Evolutionary conservation across 2,329 filamentous ascomycete species (phyloP), one percentile per base, ranked within the genome.

Genomic region (Teratosphaeriaceae sp.): DNA sequence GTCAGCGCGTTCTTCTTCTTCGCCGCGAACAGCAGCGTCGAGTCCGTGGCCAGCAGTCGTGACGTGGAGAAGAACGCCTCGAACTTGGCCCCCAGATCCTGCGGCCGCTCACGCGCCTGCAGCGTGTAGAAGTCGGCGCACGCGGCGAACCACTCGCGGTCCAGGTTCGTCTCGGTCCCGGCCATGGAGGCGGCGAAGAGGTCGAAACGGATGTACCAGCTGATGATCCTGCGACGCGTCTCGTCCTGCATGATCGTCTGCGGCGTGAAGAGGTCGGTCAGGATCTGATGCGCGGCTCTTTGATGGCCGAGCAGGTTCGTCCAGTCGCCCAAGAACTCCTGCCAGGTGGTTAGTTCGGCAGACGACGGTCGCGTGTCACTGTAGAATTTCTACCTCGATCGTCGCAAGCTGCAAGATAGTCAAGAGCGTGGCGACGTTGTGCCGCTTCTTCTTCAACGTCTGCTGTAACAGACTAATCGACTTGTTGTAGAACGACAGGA

Each of bases 301-400:
- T 96, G 89, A 61, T 97, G 92, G 18, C 88, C 86, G 65, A 92
- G 83, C 13, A 97, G 72, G 56, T 94, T 96, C 41, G 94, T 80
- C 88, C 88, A 97, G 61, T 98, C 92, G 11, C 92, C 92, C 35
- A 97, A 74, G 56, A 88, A 94, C 66, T 97, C 92, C 88, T 95
- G 56, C 34, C 40, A 20, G 34, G 38, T 26, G 22, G 40, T 43
- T 16, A 51, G 45, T 27, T 7, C n/a, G 30, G 21, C 23, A 15
- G n/a, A 37, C 20, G 20, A 38, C n/a, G n/a, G 23, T 21, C 5
- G 5, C 22, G 35, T 18, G 9, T 9, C 31, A 34, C 23, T 27
- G 22, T 9, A 15, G 21, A 16, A 22, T 15, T 50, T 70, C 58
- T 72, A 94, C 88, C 78, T 98, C 92, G 43, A 96, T 92, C 2